Conservation (phyloP, 1,284 basidiomycete species). For the Moniliella sp. region DNA sequence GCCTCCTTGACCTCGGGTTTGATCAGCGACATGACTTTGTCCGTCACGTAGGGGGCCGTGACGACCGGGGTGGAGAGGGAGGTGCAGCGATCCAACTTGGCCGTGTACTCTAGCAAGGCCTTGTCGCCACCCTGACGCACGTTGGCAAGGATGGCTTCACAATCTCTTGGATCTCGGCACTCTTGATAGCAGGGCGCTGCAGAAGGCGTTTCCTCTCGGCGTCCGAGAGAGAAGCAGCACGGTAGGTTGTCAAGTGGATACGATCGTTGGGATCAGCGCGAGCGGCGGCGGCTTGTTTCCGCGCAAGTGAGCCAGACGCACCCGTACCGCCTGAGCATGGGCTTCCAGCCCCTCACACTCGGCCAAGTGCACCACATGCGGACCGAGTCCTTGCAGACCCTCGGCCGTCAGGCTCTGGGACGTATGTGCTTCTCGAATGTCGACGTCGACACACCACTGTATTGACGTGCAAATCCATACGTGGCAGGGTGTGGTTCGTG, state of each 20-base stretch:
- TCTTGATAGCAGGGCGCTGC: constrained; percentile 71
- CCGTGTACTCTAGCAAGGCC: constrained; percentile 68
- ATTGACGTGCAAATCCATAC: constrained; percentile 74
- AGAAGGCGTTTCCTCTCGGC: constrained; percentile 46
- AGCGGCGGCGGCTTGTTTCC: constrained; percentile 36
- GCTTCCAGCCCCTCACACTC: constrained; percentile 85
- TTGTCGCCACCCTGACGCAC: constrained; percentile 65
- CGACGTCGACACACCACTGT: constrained; percentile 85
- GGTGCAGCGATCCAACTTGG: constrained; percentile 62
- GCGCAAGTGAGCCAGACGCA: constrained; percentile 42
- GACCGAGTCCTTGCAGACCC: constrained; percentile 61
- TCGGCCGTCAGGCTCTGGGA: constrained; percentile 67
- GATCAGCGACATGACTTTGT: constrained; percentile 35
- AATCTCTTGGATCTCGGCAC: constrained; percentile 77
- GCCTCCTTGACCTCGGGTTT: constrained; percentile 45
- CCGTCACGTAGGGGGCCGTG: constrained; percentile 36
- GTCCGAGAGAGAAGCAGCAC: background rate
- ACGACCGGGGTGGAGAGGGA: constrained; percentile 36
- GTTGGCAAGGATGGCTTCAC: constrained; percentile 82
- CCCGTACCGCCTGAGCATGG: constrained; percentile 46
- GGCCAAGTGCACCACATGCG: constrained; percentile 68
- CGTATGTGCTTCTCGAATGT: constrained; percentile 99
- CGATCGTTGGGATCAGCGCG: background rate
- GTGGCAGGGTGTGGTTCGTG: constrained; percentile 69
- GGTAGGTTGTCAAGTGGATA: background rate